Evolutionary conservation across 768 basidiomycete genomes (phyloP), one percentile per base, ranked within the genome.

Genomic region (Boletus patriciae): DNA sequence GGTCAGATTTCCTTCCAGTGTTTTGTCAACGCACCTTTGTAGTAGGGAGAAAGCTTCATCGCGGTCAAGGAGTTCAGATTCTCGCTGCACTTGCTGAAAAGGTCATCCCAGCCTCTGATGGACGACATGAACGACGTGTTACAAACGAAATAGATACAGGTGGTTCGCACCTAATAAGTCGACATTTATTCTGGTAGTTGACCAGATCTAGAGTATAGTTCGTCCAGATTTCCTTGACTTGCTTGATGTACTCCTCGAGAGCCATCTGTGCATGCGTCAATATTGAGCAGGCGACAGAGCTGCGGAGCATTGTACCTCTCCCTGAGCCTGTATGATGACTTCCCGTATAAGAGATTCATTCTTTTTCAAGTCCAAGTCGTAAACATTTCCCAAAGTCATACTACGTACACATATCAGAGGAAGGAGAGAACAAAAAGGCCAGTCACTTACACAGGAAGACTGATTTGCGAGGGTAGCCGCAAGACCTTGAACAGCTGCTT

Each of bases 131-230:
- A 50, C 25, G 34, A 42, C 19, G 21, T 25, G 18, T 38, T 18
- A 10, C 31, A 43, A 48, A 10, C 12, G 10, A 29, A 41, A 13
- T 18, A 27, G 5, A 40, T 16, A 7, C 7, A 7, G 5, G 18
- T 12, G 6, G 25, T 37, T 46, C 78, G 33, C 64, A 91, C 87
- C 86, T 83, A 61, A 99, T 98, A 25, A 99, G 81, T 49, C 97
- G 89, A 65, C 96, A 98, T 72, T 96, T 99, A 72, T 94, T 98
- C 78, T 98, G 97, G 69, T 98, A 99, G 70, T 98, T 96, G 64
- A 98, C 92, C 44, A 99, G 79, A 64, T 98, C 97, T 49, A 99
- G 80, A 1, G 94, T 92, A 69, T 98, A 98, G 66, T 83, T 94
- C 1, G 92, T 90, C 97, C 97, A 99, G 2, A 83, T 91, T 74